These are phyloP conservation scores for Tylopilus rubrobrunneus DNA, from an alignment of 768 basidiomycete species.

Conservation along the genomic window DNA sequence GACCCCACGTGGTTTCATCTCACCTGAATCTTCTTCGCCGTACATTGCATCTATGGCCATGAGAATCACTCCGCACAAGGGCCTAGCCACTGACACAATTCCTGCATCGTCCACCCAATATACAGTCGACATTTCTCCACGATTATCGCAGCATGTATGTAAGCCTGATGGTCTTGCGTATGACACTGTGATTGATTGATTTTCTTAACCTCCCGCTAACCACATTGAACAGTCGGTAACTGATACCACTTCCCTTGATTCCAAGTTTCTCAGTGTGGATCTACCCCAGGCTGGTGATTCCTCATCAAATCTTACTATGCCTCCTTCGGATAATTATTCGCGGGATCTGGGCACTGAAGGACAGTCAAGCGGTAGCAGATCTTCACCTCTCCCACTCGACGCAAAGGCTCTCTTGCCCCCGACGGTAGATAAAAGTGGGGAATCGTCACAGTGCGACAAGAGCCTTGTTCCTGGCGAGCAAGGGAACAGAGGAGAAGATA, in stretches of 20 bases:
- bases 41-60: conserved; percentile 12
- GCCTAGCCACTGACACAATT: neutral
- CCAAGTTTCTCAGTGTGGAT: neutral
- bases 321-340: neutral
- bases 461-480: neutral
- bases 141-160: conserved; percentile 18
- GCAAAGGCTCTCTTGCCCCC: conserved; percentile 16
- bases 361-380: conserved; percentile 32
- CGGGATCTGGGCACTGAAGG: conserved; percentile 33
- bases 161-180: conserved; percentile 2
- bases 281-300: conserved; percentile 4
- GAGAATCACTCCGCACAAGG: neutral
- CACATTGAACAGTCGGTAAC: conserved; percentile 2
- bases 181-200: conserved; percentile 3
- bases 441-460: conserved; percentile 10
- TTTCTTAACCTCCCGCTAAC: neutral
- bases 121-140: conserved; percentile 19
- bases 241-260: neutral
- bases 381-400: conserved; percentile 4
- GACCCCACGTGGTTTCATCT: conserved; percentile 33
- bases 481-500: neutral
- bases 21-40: conserved; percentile 41
- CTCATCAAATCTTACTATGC: neutral
- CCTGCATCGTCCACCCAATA: conserved; percentile 8
- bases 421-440: conserved; percentile 20